Evolutionary conservation across 352 stramenopile species (phyloP), one percentile per base, ranked within the genome.

Genomic region (Pseudoperonospora humuli): DNA sequence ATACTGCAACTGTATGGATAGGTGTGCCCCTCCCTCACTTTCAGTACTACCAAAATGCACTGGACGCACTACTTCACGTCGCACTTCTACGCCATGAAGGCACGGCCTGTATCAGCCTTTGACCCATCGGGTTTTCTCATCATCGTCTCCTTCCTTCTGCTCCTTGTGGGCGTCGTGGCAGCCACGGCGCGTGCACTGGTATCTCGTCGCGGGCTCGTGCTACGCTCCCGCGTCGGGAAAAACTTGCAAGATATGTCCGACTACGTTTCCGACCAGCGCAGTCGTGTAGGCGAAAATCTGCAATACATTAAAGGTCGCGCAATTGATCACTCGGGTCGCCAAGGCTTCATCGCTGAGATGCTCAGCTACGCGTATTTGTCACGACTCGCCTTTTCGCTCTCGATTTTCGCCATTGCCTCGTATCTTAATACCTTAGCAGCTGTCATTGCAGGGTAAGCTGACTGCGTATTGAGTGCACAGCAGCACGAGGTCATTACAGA

Each of bases 341-440:
- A 89, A 57, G 81, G 81, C 20, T 93, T 93, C 55, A 84, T 91
- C 50, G 66, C 70, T 34, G 78, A 93, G 64, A 93, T 93, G 81
- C 66, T 91, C 39, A 91, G 78, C 68, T 86, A 79, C 48, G 75
- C 79, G 13, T 93, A 93, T 53, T 64, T 93, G 15, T 91, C 78
- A 24, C 67, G 81, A 2, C 69, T 93, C 24, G 78, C 72, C 11
- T 87, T 91, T 45, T 86, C 81, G 31, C 61, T 89, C 48, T 70
- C 53, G 3, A 63, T 90, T 34, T 86, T 89, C 45, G 58, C 70
- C 11, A 61, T 90, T 20, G 75, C 81, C 11, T 88, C 77, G 36
- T 93, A 93, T 25, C 54, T 93, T 19, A 93, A 93, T 42, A 83
- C 78, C 18, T 51, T 93, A 15, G 81, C 81, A 3, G 75, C 81